A percentile compares a stretch with the other conserved stretches of the same genome.
phyloP scores from a whole-genome alignment of 495 filamentous ascomycete genomes.

The Niebla homalea region DNA sequence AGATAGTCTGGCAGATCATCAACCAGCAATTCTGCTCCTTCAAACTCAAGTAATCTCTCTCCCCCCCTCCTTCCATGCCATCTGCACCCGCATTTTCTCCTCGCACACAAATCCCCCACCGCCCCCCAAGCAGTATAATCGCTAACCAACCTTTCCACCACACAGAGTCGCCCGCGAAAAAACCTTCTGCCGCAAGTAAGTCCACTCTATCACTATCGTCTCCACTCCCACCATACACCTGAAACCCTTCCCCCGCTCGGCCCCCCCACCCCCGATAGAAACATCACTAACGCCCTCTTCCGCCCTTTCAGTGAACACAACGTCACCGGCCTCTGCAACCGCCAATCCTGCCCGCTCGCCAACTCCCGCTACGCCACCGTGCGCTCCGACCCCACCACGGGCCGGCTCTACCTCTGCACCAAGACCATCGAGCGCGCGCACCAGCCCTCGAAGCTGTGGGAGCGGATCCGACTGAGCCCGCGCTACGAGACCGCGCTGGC shows the following conservation, averaged over 20 bases:
- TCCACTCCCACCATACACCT: neutral
- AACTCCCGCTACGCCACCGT: constrained; percentile 94
- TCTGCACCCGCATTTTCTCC: no score
- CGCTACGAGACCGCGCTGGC: constrained; percentile 82
- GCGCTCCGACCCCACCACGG: constrained; percentile 66
- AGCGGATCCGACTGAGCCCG: constrained; percentile 74
- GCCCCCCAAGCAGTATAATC: neutral
- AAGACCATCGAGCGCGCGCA: constrained; percentile 74
- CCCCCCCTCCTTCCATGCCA: neutral
- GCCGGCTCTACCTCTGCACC: constrained; percentile 89
- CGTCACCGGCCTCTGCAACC: constrained; percentile 87
- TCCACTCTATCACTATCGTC: no score
- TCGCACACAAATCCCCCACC: neutral
- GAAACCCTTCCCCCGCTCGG: neutral
- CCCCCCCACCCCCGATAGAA: no score
- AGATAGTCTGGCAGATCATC: constrained; percentile 95
- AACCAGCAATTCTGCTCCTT: constrained; percentile 94
- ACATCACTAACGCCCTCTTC: neutral
- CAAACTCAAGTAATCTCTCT: constrained; percentile 65
- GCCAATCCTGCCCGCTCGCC: constrained; percentile 87
- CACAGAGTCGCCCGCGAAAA: constrained; percentile 74
- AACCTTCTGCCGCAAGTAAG: constrained; percentile 63
- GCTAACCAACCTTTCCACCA: constrained; percentile 11
- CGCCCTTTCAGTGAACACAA: constrained; percentile 72
- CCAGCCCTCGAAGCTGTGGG: constrained; percentile 87